phyloP scores from a whole-genome alignment of 106 monocot genomes.

The Iris macrosiphon region DNA sequence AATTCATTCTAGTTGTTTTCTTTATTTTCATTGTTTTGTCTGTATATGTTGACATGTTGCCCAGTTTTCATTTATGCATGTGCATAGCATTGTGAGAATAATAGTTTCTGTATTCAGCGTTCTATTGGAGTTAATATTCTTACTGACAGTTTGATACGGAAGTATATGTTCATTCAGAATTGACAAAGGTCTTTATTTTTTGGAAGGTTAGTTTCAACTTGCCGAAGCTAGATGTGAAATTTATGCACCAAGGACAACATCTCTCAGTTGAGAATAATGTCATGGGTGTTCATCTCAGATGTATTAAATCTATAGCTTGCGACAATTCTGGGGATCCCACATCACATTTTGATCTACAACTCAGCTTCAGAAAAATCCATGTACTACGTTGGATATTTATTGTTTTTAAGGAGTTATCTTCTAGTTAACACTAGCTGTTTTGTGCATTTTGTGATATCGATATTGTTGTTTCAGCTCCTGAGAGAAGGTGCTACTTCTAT shows the following conservation, averaged over 20 bases:
- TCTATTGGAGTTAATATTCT: too few relatives aligned
- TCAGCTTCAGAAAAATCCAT: slow-evolving; percentile 91
- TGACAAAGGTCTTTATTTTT: slow-evolving; percentile 35
- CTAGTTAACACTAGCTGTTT: slow-evolving; percentile 4
- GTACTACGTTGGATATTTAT: slow-evolving; percentile 40
- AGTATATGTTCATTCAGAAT: neutral
- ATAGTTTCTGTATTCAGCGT: too few relatives aligned
- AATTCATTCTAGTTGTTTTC: too few relatives aligned
- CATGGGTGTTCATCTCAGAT: slow-evolving; percentile 59
- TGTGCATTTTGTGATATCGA: slow-evolving; percentile 10
- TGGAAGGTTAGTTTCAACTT: slow-evolving; percentile 97
- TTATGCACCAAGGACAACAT: slow-evolving; percentile 41
- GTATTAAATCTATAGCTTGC: slow-evolving; percentile 33
- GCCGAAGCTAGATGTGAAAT: slow-evolving; percentile 79
- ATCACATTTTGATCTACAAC: slow-evolving; percentile 69
- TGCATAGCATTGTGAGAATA: too few relatives aligned
- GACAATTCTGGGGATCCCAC: slow-evolving; percentile 70
- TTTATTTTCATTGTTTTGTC: too few relatives aligned
- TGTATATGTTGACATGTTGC: too few relatives aligned
- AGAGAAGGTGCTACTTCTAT: slow-evolving; percentile 55
- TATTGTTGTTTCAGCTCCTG: slow-evolving; percentile 52
- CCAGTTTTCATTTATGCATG: too few relatives aligned
- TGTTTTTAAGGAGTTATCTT: slow-evolving; percentile 6
- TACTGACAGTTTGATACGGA: too few relatives aligned
- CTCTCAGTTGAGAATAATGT: slow-evolving; percentile 59